Percentiles rank a stretch among this genome's conserved stretches.
These are phyloP conservation scores for Populus hybrid DNA, from an alignment of 441 rosid genomes.

Conservation along the genomic window DNA sequence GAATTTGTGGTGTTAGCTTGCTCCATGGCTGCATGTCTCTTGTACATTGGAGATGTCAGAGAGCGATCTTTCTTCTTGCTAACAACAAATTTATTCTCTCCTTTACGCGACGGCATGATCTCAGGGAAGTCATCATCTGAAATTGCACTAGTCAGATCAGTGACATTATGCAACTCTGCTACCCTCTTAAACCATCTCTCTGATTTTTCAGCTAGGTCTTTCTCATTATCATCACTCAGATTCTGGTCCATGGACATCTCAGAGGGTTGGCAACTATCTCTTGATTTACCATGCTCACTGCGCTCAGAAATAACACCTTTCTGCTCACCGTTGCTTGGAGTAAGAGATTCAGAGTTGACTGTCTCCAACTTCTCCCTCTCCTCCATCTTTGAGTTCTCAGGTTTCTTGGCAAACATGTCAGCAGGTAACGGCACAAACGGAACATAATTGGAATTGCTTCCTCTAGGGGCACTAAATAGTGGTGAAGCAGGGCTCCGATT, in stretches of 20 bases:
- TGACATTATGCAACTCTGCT: constrained; percentile 78
- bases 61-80: constrained; percentile 84
- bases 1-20: constrained; percentile 51
- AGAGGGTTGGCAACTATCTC: constrained; percentile 14
- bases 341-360: constrained; percentile 14
- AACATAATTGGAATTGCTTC: constrained; percentile 36
- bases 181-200: constrained; percentile 93
- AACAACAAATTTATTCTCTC: constrained; percentile 84
- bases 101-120: constrained; percentile 92
- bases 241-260: constrained; percentile 21
- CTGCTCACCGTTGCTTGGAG: constrained; percentile 22
- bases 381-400: constrained; percentile 27
- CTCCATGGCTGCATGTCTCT: constrained; percentile 50
- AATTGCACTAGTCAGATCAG: constrained; percentile 71
- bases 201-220: constrained; percentile 47
- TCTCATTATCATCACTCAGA: constrained; percentile 25
- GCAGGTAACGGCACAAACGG: constrained; percentile 83
- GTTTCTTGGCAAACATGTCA: constrained; percentile 67
- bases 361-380: constrained; percentile 25
- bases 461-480: constrained; percentile 30
- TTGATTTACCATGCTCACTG: constrained; percentile 13
- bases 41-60: constrained; percentile 63
- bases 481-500: constrained; percentile 24
- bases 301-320: constrained; percentile 17
- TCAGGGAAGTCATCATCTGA: constrained; percentile 91